These are phyloP conservation scores for Boletellus emodensis DNA, from an alignment of 768 basidiomycete species.

Conservation along the genomic window DNA sequence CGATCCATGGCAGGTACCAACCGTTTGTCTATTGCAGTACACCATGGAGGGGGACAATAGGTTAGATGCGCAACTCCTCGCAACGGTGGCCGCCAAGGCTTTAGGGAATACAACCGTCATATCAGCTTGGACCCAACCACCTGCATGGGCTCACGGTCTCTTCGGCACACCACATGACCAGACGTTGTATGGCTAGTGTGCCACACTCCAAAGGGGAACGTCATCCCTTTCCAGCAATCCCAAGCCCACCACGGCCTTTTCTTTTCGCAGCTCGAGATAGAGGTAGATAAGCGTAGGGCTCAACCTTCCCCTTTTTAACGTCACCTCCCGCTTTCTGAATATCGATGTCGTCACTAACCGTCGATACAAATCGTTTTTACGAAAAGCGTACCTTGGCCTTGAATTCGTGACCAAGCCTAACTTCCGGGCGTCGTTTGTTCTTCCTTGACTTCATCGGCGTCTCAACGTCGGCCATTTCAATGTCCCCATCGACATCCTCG, in stretches of 20 bases:
- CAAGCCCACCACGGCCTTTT: slow-evolving; percentile 44
- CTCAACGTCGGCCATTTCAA: slow-evolving; percentile 76
- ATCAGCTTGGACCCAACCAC: slow-evolving; percentile 55
- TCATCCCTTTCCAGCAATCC: slow-evolving; percentile 57
- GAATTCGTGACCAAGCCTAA: slow-evolving; percentile 80
- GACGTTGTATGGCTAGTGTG: slow-evolving; percentile 58
- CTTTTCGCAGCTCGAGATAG: slow-evolving; percentile 78
- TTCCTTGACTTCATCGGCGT: slow-evolving; percentile 39
- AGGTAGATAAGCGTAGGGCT: slow-evolving; percentile 91
- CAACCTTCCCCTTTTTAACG: slow-evolving; percentile 78
- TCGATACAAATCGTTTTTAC: background rate
- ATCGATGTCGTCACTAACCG: slow-evolving; percentile 1
- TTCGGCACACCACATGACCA: slow-evolving; percentile 75
- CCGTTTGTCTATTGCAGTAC: slow-evolving; percentile 63
- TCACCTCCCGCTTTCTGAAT: slow-evolving; percentile 91
- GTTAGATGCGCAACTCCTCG: slow-evolving; percentile 61
- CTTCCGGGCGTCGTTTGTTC: slow-evolving; percentile 52
- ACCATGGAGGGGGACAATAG: slow-evolving; percentile 83
- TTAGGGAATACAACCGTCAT: slow-evolving; percentile 35
- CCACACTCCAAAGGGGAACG: background rate
- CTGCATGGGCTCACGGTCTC: slow-evolving; percentile 55
- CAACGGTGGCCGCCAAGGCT: slow-evolving; percentile 48
- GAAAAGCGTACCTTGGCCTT: slow-evolving; percentile 77
- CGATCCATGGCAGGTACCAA: slow-evolving; percentile 46
- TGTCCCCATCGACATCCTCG: slow-evolving; percentile 54